Evolutionary conservation across 495 filamentous ascomycete species (phyloP).

Genomic region (Neurospora intermedia): DNA sequence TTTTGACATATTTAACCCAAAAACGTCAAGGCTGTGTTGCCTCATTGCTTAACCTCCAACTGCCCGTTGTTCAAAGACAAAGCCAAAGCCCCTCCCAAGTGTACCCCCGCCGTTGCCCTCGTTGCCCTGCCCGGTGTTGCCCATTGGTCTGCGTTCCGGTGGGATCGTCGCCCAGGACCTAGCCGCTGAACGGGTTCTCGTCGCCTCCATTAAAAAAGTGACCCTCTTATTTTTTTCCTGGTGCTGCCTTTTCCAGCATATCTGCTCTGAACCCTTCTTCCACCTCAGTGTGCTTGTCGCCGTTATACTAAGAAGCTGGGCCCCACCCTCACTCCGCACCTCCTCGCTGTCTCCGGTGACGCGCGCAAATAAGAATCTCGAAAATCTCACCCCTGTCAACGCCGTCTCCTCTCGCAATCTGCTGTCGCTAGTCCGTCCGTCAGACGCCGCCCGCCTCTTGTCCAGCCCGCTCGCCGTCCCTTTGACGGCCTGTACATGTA

Average conservation of each 20-base stretch:
- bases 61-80: not conserved
- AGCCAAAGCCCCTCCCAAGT: not conserved
- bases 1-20: not conserved
- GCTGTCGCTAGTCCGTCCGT: constrained; percentile 3
- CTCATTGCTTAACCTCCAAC: not conserved
- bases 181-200: not conserved
- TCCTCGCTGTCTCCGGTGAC: constrained; percentile 8
- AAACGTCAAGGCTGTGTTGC: not conserved
- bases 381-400: constrained; percentile 11
- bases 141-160: not conserved
- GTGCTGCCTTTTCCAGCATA: not conserved
- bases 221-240: not conserved
- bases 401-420: constrained; percentile 7
- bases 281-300: not conserved
- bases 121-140: not conserved
- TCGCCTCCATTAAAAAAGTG: not conserved
- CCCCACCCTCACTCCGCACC: constrained; percentile 8
- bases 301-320: not conserved
- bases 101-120: not conserved
- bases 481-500: not conserved
- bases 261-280: not conserved
- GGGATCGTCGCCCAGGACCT: not conserved
- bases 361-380: constrained; percentile 12
- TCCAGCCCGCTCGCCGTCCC: not conserved
- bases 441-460: constrained; percentile 3